phyloP scores from a whole-genome alignment of 2,329 filamentous ascomycete species.

The Dichotomopilus funicola region DNA sequence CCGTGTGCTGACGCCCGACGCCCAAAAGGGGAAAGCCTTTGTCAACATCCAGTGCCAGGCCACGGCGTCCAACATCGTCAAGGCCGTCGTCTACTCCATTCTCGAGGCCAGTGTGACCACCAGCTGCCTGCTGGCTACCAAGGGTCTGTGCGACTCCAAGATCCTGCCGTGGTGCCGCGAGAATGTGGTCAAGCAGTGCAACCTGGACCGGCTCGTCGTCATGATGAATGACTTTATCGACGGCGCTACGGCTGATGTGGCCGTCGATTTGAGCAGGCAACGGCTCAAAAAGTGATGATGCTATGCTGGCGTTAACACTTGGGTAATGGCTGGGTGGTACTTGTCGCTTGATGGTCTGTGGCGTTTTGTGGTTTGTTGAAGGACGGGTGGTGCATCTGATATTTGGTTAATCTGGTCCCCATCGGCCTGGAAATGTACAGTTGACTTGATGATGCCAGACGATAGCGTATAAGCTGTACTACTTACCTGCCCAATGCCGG shows the following conservation, averaged over 20 bases:
- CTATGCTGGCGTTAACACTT: not conserved
- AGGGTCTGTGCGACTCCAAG: conserved; percentile 41
- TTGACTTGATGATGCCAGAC: too few species aligned
- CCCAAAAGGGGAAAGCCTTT: conserved; percentile 31
- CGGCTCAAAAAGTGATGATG: conserved; percentile 26
- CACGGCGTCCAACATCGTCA: conserved; percentile 42
- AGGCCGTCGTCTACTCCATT: conserved; percentile 41
- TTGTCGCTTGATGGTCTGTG: not conserved
- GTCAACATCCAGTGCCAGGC: conserved; percentile 44
- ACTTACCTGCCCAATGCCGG: too few species aligned
- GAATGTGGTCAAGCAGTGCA: conserved; percentile 34
- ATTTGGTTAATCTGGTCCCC: too few species aligned
- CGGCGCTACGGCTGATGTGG: conserved; percentile 42
- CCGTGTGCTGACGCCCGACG: conserved; percentile 26
- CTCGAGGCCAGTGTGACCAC: conserved; percentile 38
- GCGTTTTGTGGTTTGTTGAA: too few species aligned
- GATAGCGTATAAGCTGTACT: too few species aligned
- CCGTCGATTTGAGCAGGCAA: conserved; percentile 34
- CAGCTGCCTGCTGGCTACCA: conserved; percentile 42
- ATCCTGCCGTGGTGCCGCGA: conserved; percentile 41
- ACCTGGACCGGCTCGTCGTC: conserved; percentile 36
- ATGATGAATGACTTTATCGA: conserved; percentile 48
- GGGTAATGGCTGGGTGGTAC: not conserved
- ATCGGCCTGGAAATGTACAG: too few species aligned
- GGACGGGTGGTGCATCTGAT: too few species aligned